These are phyloP conservation scores for Candida tibetensis DNA, from an alignment of 805 yeast genomes.

Conservation along the genomic window DNA sequence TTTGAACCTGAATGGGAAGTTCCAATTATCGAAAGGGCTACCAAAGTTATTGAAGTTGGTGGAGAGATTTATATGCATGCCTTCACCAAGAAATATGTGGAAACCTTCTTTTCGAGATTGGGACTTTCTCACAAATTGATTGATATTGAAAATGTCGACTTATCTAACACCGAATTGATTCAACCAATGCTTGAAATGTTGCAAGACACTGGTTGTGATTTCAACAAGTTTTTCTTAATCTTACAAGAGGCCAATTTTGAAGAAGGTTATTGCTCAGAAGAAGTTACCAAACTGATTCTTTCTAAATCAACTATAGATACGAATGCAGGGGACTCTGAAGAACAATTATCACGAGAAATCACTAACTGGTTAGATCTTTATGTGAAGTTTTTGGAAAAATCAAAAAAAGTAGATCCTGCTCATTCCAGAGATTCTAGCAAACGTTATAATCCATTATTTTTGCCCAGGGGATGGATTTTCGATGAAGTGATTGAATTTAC, in stretches of 20 bases:
- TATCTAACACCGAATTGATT: constrained; percentile 44
- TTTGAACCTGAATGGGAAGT: constrained; percentile 50
- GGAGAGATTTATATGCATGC: constrained; percentile 63
- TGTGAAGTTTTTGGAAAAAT: constrained; percentile 40
- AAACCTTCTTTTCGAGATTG: constrained; percentile 58
- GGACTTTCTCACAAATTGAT: constrained; percentile 53
- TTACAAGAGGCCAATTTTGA: constrained; percentile 47
- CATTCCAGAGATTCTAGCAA: constrained; percentile 32
- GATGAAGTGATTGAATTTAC: constrained; percentile 71
- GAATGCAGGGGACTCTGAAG: constrained; percentile 22
- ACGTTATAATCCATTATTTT: constrained; percentile 68
- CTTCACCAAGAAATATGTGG: constrained; percentile 58
- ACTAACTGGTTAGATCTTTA: constrained; percentile 54
- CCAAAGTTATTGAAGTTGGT: constrained; percentile 57
- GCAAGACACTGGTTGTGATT: constrained; percentile 65
- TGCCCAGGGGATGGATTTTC: constrained; percentile 82
- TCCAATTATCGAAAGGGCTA: constrained; percentile 57
- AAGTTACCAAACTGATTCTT: constrained; percentile 19
- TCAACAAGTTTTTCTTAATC: constrained; percentile 69
- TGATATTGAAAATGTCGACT: constrained; percentile 31
- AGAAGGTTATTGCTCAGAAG: constrained; percentile 9
- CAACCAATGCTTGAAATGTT: constrained; percentile 63
- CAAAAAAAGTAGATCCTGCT: constrained; percentile 29
- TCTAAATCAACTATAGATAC: constrained; percentile 18
- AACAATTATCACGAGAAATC: constrained; percentile 41